A percentile compares a stretch with the other conserved stretches of the same genome.
Evolutionary conservation across 495 filamentous ascomycete species (phyloP).

Genomic region (Amorphotheca resinae): DNA sequence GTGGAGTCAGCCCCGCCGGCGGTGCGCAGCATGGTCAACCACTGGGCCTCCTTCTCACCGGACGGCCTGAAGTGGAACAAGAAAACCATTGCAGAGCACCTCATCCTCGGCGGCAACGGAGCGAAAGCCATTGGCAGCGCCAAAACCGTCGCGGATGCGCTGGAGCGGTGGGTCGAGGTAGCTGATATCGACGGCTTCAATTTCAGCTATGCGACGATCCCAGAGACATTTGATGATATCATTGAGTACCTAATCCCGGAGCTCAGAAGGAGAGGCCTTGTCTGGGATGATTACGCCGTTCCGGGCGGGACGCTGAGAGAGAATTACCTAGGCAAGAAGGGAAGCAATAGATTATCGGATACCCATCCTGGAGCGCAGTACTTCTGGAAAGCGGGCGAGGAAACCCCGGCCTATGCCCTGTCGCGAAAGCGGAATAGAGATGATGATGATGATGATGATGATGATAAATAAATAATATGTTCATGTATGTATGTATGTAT

Average conservation of each 20-base stretch:
- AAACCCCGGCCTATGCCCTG: not conserved
- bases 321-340: conserved; percentile 23
- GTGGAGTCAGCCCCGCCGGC: conserved; percentile 17
- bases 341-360: conserved; percentile 31
- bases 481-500: no score
- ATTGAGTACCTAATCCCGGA: conserved; percentile 48
- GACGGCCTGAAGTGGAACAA: conserved; percentile 12
- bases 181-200: conserved; percentile 59
- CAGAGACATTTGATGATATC: conserved; percentile 50
- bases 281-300: conserved; percentile 37
- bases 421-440: no score
- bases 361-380: conserved; percentile 40
- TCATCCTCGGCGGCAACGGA: conserved; percentile 45
- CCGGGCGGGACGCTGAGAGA: conserved; percentile 39
- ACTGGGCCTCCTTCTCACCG: conserved; percentile 38
- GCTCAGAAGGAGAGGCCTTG: conserved; percentile 39
- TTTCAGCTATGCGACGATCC: conserved; percentile 27
- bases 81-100: conserved; percentile 38
- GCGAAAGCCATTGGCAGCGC: conserved; percentile 44
- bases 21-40: conserved; percentile 40
- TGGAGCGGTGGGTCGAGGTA: conserved; percentile 50
- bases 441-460: no score
- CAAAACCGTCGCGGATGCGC: conserved; percentile 43
- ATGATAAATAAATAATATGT: no score
- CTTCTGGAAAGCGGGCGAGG: conserved; percentile 33